A percentile compares a stretch with the other conserved stretches of the same genome.
Evolutionary conservation across 148 eudicot genomes (phyloP).

Genomic region (Cornus suecica): DNA sequence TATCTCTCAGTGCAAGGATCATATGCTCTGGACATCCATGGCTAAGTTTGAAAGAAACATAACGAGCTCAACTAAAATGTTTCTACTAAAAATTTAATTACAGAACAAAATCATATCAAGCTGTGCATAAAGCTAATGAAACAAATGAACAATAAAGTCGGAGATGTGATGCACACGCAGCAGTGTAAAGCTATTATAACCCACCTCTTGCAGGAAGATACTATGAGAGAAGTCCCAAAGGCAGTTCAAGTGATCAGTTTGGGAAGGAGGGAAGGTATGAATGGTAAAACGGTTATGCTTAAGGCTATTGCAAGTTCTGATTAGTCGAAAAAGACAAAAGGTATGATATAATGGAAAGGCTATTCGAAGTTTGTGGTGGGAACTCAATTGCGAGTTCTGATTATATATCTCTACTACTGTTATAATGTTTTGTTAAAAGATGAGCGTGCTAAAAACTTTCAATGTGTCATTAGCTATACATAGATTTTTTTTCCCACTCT

Average conservation of each 20-base stretch:
- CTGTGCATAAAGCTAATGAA: not conserved
- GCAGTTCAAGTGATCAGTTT: not conserved
- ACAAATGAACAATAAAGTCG: not conserved
- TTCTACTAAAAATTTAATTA: not conserved
- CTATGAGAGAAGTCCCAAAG: not conserved
- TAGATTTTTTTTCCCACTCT: too few relatives aligned
- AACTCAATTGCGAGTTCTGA: too few relatives aligned
- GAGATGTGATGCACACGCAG: not conserved
- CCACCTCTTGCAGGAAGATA: not conserved
- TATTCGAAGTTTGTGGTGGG: too few relatives aligned
- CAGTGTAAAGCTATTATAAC: not conserved
- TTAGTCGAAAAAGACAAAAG: too few relatives aligned
- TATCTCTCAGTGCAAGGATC: conserved; percentile 96
- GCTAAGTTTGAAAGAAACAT: conserved; percentile 38
- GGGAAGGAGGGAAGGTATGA: not conserved
- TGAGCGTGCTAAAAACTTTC: too few relatives aligned
- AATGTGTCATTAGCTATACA: too few relatives aligned
- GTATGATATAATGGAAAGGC: too few relatives aligned
- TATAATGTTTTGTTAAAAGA: too few relatives aligned
- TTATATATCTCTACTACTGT: too few relatives aligned
- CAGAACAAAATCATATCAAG: not conserved
- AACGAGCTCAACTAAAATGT: not conserved
- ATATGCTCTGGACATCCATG: conserved; percentile 95
- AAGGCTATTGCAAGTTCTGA: too few relatives aligned
- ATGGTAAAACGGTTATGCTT: too few relatives aligned